Percentiles rank a stretch among this genome's conserved stretches.
Conservation (phyloP, 257 asterid species). For the Fraxinus quadrangulata region DNA sequence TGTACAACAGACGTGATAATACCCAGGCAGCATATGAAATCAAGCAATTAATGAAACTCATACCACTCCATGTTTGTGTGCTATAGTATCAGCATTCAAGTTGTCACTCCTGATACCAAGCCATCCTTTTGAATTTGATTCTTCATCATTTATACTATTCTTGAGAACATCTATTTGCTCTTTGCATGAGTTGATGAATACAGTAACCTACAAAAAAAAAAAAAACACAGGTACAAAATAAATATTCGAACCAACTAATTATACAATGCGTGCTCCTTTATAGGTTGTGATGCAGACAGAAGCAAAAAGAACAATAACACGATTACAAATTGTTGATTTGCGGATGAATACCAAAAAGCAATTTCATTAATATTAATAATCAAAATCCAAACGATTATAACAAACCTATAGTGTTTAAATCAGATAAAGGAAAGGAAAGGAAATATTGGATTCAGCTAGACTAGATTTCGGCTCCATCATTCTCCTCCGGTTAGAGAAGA, state of each 20-base stretch:
- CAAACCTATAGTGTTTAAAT: too few relatives aligned
- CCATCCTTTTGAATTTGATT: constrained; percentile 85
- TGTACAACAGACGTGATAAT: background rate
- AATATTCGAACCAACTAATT: constrained; percentile 3
- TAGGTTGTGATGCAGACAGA: background rate
- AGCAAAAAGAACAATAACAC: too few relatives aligned
- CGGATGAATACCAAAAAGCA: too few relatives aligned
- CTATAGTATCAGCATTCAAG: constrained; percentile 73
- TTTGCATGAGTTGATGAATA: constrained; percentile 86
- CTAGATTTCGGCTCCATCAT: too few relatives aligned
- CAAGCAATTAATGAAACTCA: constrained; percentile 24
- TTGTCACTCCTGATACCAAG: constrained; percentile 65
- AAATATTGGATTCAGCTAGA: too few relatives aligned
- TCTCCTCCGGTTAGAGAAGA: too few relatives aligned
- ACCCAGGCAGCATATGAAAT: constrained; percentile 16
- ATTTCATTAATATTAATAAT: too few relatives aligned
- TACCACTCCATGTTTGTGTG: constrained; percentile 99
- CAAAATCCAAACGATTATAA: too few relatives aligned
- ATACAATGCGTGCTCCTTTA: background rate
- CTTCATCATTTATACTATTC: constrained; percentile 69
- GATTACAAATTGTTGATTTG: too few relatives aligned
- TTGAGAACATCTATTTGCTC: constrained; percentile 88
- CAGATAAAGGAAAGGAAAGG: too few relatives aligned
- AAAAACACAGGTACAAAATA: background rate
- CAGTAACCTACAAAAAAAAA: constrained; percentile 61